Evolutionary conservation across 441 rosid species (phyloP).

Genomic region (Syzygium syzygioides): DNA sequence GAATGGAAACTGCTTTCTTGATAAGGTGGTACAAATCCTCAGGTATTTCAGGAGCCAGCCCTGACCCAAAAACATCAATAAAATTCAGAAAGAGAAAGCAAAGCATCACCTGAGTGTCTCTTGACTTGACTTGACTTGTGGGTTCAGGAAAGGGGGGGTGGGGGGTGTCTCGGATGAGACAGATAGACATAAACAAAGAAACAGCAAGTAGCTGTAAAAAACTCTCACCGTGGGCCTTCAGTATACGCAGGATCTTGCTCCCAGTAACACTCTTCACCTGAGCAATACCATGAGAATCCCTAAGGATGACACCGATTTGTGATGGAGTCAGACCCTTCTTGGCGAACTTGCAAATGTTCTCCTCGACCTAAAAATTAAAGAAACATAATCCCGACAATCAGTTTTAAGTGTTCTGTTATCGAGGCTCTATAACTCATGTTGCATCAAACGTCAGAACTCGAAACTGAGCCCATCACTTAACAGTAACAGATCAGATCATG

Average conservation of each 20-base stretch:
- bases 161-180: too few relatives aligned
- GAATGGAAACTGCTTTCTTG: conserved; percentile 75
- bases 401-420: background rate
- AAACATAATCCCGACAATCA: background rate
- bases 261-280: conserved; percentile 76
- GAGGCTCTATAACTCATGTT: background rate
- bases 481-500: background rate
- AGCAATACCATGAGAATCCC: conserved; percentile 80
- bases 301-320: conserved; percentile 78
- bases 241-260: conserved; percentile 63
- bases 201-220: too few relatives aligned
- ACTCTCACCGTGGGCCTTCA: conserved; percentile 54
- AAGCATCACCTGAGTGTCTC: background rate
- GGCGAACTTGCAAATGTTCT: conserved; percentile 73
- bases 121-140: too few relatives aligned
- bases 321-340: conserved; percentile 82
- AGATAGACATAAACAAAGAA: background rate
- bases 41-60: conserved; percentile 80
- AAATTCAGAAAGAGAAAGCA: background rate
- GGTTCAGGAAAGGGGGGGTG: too few relatives aligned
- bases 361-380: conserved; percentile 44
- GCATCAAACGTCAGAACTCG: background rate
- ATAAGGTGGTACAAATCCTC: conserved; percentile 77
- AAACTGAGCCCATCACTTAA: background rate
- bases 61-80: conserved; percentile 11